Evolutionary conservation across 306 rosid genomes (phyloP), one percentile per base, ranked within the genome.

Genomic region (Trifolium fragiferum): DNA sequence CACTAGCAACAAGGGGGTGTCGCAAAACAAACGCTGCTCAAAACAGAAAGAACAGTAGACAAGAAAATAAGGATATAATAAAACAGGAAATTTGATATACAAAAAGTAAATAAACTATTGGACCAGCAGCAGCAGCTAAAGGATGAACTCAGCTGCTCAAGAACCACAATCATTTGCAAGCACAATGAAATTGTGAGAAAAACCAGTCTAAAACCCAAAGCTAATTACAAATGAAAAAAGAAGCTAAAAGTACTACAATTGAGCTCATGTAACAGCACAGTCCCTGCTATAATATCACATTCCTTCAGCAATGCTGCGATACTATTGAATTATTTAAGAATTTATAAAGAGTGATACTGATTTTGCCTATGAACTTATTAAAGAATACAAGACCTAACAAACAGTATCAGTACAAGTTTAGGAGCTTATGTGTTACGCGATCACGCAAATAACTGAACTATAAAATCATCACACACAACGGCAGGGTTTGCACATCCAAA

Each of bases 1-100:
- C 88, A 79, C 97, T 92, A 30, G 89, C 96, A 25, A 94, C 97
- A 12, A 92, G 95, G 71, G 97, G 95, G 72, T 87, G 92, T 72
- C 84, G 88, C 93, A 89, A 87, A 64, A 88, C 97, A 86, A 94
- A 94, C 43, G 95, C 99, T 94, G 92, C 82, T 59, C 67, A 76
- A 84, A 27, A 76, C 66, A 59, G 20, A 64, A 50, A 55, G 8
- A 14, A 51, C 8, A 8, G 18, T 33, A 15, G 15, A 20, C 27
- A 30, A 41, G 43, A 68, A 57, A 70, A 68, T 43, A 38, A 65
- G 63, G 57, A 51, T 46, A 43, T 8, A 43, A 71, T 53, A 37
- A 18, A 43, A 54, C 41, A 46, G 63, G 46, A 66, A 54, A 43
- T 66, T 44, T 21, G 54, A 64, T 20, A 35, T 12, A 3, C 59